A percentile compares a stretch with the other conserved stretches of the same genome.
phyloP scores from a whole-genome alignment of 441 rosid genomes.

The Dalechampia spathulata region DNA sequence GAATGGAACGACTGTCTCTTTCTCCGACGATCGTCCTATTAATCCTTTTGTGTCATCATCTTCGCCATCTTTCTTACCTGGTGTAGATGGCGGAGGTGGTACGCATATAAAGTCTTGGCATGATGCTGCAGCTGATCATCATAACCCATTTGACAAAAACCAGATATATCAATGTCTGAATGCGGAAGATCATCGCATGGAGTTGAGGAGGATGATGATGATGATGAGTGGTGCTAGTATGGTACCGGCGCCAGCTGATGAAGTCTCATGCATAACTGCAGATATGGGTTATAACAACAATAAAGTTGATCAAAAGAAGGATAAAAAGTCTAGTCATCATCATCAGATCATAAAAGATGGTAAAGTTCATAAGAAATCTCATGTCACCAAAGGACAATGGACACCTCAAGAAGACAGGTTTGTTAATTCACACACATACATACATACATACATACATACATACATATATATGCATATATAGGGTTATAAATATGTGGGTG shows the following conservation, averaged over 20 bases:
- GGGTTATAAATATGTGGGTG: too few relatives aligned
- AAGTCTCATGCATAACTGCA: slow-evolving; percentile 17
- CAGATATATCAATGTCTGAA: background rate
- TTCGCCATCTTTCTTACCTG: background rate
- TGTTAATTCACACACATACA: too few relatives aligned
- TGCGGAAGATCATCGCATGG: slow-evolving; percentile 3
- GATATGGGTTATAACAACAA: slow-evolving; percentile 1
- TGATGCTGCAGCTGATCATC: background rate
- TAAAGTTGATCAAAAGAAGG: slow-evolving; percentile 8
- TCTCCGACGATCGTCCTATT: background rate
- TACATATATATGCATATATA: too few relatives aligned
- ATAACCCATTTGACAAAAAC: background rate
- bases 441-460: too few relatives aligned
- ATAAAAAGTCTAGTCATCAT: slow-evolving; percentile 21
- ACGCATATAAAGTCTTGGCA: too few relatives aligned
- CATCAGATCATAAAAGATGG: slow-evolving; percentile 13
- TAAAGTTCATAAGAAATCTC: slow-evolving; percentile 23
- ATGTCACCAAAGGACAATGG: slow-evolving; percentile 70
- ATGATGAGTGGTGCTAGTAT: background rate
- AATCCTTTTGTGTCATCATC: too few relatives aligned
- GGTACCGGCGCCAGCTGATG: slow-evolving; percentile 4
- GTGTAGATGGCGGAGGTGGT: background rate
- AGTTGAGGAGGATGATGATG: background rate
- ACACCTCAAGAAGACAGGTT: slow-evolving; percentile 58
- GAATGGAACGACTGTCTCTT: slow-evolving; percentile 5